Conservation (phyloP, 2,329 filamentous ascomycete genomes). For the Fusarium napiforme region DNA sequence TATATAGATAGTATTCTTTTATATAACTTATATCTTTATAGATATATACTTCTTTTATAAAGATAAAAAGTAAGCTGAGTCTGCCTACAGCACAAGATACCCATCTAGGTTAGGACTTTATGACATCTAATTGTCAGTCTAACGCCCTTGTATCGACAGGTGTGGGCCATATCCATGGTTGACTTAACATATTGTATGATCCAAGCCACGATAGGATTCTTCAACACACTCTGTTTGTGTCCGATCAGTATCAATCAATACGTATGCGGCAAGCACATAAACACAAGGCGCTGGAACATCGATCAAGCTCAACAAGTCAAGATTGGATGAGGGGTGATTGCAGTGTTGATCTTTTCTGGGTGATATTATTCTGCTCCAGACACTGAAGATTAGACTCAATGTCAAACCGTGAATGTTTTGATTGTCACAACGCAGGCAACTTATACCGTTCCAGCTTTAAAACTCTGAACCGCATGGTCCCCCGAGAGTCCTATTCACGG, state of each 20-base stretch:
- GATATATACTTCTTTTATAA: not conserved
- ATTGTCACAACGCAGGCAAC: no score
- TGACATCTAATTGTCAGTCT: not conserved
- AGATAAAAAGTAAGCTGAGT: not conserved
- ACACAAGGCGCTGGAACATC: not conserved
- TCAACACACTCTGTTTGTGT: not conserved
- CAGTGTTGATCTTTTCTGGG: not conserved
- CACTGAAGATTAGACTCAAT: not conserved
- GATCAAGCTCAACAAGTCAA: not conserved
- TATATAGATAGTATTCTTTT: no score
- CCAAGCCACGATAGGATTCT: conserved; percentile 2
- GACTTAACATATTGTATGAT: conserved; percentile 2
- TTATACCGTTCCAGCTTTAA: not conserved
- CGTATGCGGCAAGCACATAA: not conserved
- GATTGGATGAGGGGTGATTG: not conserved
- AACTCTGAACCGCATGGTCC: not conserved
- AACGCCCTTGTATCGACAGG: conserved; percentile 40
- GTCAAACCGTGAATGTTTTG: not conserved
- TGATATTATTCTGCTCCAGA: not conserved
- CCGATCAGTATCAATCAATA: not conserved
- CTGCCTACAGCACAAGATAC: not conserved
- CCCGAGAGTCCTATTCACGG: not conserved
- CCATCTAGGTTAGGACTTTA: not conserved
- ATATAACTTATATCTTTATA: not conserved
- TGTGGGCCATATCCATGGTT: conserved; percentile 10